Evolutionary conservation across 306 rosid species (phyloP), one percentile per base, ranked within the genome.

Genomic region (Gastrolobium bilobum): DNA sequence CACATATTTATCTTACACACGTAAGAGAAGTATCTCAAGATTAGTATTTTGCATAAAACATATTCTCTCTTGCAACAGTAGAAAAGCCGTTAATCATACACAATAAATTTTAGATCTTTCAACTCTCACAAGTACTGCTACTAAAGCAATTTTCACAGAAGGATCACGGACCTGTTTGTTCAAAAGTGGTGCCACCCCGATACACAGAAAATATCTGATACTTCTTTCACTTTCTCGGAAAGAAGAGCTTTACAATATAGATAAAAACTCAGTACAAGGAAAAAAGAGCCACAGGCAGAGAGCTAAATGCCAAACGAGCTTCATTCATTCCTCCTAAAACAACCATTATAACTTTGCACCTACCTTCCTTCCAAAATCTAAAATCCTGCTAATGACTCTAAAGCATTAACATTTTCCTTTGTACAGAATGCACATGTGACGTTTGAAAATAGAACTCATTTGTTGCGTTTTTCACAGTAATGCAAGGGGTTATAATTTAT

Each of bases 181-280:
- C 79, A 83, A 56, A 75, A 76, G 66, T 46, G 38, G 20, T 20
- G 63, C 71, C 56, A 71, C 78, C 29, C 15, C 34, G 50, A 52
- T 39, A 34, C 50, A 71, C 63, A 63, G 20, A 50, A 69, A 79
- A 70, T 58, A 70, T 80, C 64, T 43, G 35, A 60, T 75, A 60
- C 73, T 77, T 54, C 79, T 77, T 52, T 86, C 85, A 66, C 58
- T 80, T 68, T 60, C 66, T 31, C 40, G 31, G 51, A 83, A 86
- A 86, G 80, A 46, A 37, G 67, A 80, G 68, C 75, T 68, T 83
- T 83, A 51, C 81, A 38, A 11, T 10, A 26, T 70, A 43, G 40
- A 76, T 6, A 10, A n/a, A 48, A 6, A 50, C 4, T 35, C 7
- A 39, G 38, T 35, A 56, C 59, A 29, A 13, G n/a, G 43, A 42